Conservation (phyloP, 495 filamentous ascomycete genomes). For the Penicillium canariense region DNA sequence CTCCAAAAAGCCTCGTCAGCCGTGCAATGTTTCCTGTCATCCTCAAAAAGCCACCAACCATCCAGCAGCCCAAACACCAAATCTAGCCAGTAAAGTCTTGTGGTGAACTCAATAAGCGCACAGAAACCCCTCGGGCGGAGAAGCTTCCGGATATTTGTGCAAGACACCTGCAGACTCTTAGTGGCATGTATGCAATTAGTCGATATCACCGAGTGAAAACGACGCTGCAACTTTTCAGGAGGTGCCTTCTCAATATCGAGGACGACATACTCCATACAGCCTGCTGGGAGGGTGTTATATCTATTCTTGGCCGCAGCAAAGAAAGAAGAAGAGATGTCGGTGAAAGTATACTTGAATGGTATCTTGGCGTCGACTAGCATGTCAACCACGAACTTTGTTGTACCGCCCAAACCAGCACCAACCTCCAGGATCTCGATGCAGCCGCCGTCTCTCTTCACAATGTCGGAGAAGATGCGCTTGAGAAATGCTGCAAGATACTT, state of each 20-base stretch:
- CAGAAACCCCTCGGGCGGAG: conserved; percentile 37
- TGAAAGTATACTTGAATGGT: conserved; percentile 40
- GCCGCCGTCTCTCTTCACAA: no score
- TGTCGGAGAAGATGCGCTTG: not conserved
- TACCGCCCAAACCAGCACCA: conserved; percentile 42
- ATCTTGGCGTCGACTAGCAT: conserved; percentile 17
- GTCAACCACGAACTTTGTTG: conserved; percentile 31
- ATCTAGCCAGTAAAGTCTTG: conserved; percentile 39
- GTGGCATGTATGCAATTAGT: conserved; percentile 49
- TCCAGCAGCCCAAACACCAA: conserved; percentile 48
- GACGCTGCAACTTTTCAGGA: conserved; percentile 6
- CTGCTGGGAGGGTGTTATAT: conserved; percentile 14
- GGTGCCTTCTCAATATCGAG: conserved; percentile 36
- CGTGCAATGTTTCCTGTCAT: conserved; percentile 41
- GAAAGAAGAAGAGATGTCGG: conserved; percentile 37
- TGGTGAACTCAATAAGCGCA: conserved; percentile 39
- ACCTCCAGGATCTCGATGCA: conserved; percentile 36
- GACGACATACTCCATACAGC: conserved; percentile 30
- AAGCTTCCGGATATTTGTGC: conserved; percentile 27
- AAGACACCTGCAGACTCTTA: conserved; percentile 23
- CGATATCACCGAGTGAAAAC: conserved; percentile 35
- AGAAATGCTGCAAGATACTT: not conserved
- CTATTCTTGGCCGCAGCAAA: conserved; percentile 28
- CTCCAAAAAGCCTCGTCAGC: conserved; percentile 31
- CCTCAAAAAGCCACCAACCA: conserved; percentile 51